Evolutionary conservation across 139 green algal species (phyloP).

Genomic region (Tetraselmis striata): DNA sequence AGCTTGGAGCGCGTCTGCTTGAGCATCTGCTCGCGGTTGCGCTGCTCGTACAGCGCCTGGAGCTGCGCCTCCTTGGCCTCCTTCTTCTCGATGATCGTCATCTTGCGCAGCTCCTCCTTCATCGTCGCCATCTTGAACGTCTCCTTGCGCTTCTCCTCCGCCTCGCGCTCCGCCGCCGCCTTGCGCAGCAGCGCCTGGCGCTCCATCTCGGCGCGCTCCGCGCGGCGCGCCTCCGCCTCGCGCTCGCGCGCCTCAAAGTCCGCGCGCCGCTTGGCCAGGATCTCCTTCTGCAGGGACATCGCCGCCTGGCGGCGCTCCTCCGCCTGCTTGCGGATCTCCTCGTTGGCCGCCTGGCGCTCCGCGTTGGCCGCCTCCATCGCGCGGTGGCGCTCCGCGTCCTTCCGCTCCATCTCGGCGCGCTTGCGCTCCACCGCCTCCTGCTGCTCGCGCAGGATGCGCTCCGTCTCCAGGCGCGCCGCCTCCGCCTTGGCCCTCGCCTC

Average conservation of each 20-base stretch:
- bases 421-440: neutral
- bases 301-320: neutral
- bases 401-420: neutral
- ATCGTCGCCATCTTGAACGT: neutral
- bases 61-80: neutral
- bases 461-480: neutral
- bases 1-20: neutral
- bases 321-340: neutral
- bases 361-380: neutral
- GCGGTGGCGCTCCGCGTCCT: neutral
- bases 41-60: neutral
- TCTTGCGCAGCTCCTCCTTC: neutral
- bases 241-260: neutral
- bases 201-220: neutral
- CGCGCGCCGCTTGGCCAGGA: neutral
- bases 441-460: neutral
- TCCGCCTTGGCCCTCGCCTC: neutral
- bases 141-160: neutral
- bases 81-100: neutral
- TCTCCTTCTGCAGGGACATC: neutral
- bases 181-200: neutral
- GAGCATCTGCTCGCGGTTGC: neutral
- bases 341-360: neutral
- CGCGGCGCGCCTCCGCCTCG: neutral
- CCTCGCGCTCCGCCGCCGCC: neutral